Conservation (phyloP, 2,329 filamentous ascomycete species). For the Apiospora marii region DNA sequence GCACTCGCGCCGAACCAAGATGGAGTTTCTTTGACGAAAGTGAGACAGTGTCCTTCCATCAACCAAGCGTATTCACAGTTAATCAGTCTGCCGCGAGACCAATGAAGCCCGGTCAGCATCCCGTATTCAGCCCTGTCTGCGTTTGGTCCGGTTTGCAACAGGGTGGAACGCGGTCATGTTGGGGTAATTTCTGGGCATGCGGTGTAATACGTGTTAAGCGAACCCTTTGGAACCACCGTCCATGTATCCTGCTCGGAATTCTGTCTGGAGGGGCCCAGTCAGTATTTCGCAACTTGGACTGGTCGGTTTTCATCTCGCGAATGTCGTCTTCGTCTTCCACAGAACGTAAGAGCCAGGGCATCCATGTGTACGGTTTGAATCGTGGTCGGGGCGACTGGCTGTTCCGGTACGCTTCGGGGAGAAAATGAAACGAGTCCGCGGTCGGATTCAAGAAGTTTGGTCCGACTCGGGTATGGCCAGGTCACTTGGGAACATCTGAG, state of each 20-base stretch:
- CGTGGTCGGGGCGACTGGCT: constrained; percentile 58
- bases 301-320: neutral
- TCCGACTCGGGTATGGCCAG: constrained; percentile 32
- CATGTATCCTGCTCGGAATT: neutral
- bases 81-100: neutral
- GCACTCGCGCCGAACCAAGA: neutral
- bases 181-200: neutral
- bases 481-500: constrained; percentile 24
- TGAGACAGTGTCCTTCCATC: neutral
- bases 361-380: constrained; percentile 24
- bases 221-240: neutral
- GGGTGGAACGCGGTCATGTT: neutral
- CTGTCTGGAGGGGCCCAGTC: neutral
- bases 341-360: neutral
- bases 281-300: neutral
- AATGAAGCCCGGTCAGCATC: neutral
- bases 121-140: neutral
- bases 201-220: neutral
- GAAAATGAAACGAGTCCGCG: constrained; percentile 45
- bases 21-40: neutral
- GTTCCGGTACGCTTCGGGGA: constrained; percentile 81
- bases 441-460: constrained; percentile 21
- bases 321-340: neutral
- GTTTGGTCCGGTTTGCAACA: neutral
- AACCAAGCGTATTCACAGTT: neutral